Evolutionary conservation across 495 filamentous ascomycete genomes (phyloP), one percentile per base, ranked within the genome.

Genomic region (Hyaloscypha variabilis): DNA sequence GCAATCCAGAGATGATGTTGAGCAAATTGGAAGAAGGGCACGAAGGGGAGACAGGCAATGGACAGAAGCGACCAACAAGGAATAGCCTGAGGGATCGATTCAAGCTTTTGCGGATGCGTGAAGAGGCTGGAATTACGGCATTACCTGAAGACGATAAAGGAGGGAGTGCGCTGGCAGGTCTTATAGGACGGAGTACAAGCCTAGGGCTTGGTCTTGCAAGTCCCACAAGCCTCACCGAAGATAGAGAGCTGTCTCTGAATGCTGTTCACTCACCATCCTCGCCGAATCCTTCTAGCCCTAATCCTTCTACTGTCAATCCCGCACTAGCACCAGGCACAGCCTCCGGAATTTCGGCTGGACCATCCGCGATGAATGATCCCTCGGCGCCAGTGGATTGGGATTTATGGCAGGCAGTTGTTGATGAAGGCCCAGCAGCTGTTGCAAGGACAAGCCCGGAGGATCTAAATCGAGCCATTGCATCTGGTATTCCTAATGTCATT

Each of bases 351-450:
- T 85, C 85, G 21, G 85, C 88, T 4, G 89, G 89, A 1, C 89
- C 88, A 8, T 89, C 92, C 11, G 82, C 86, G 19, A 79, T 82
- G 71, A 78, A 76, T 3, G 91, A 93, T 67, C 78, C 83, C 19
- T 81, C 83, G 6, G 80, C 84, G 8, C 65, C 71, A 23, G 92
- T 99, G 17, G 92, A 99, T 72, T 99, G 95, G 95, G 96, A 98
- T 76, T 77, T 99, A 23, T 99, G 95, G 95, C 94, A 99, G 76
- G 81, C 90, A 21, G 90, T 99, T 1, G 95, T 99, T 31, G 93
- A 97, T 68, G 89, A 96, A 79, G 95, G 96, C 2, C 90, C 93
- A 13, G 87, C 90, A 34, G 94, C 92, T 10, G 88, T 97, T 64
- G 90, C 90, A 29, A 83, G 91, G 46, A 90, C 91, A 30, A 96